Conservation (phyloP, 2,329 filamentous ascomycete species). For the Aspergillus thermomutatus region DNA sequence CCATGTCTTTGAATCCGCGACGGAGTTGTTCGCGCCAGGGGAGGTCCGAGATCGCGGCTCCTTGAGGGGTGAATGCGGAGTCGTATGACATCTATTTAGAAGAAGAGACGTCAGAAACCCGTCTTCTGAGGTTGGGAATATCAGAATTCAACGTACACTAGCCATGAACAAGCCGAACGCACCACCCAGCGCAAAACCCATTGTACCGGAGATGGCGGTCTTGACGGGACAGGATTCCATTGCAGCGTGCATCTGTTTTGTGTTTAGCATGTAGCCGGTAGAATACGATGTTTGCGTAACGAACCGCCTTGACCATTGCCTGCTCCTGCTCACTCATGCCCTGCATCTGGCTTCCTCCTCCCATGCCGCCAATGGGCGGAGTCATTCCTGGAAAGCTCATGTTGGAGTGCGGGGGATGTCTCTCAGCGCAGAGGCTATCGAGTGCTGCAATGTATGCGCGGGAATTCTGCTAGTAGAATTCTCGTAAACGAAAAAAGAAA, state of each 20-base stretch:
- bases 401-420: conserved; percentile 2
- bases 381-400: conserved; percentile 39
- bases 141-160: conserved; percentile 61
- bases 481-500: not conserved
- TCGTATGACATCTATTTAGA: conserved; percentile 87
- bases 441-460: not conserved
- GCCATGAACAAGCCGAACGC: conserved; percentile 98
- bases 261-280: not conserved
- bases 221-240: conserved; percentile 95
- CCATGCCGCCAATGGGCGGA: conserved; percentile 26
- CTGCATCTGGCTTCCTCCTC: conserved; percentile 20
- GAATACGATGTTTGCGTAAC: conserved; percentile 1
- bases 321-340: conserved; percentile 48
- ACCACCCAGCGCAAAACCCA: conserved; percentile 91
- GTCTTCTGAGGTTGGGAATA: not conserved
- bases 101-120: not conserved
- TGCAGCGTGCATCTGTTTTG: conserved; percentile 65
- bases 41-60: conserved; percentile 58
- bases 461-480: not conserved
- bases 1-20: conserved; percentile 92
- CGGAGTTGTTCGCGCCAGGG: conserved; percentile 81
- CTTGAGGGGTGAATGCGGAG: conserved; percentile 68
- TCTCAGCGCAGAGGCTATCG: not conserved
- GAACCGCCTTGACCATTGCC: conserved; percentile 47
- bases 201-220: conserved; percentile 81